Percentiles rank a stretch among this genome's conserved stretches.
phyloP scores from a whole-genome alignment of 345 rosid genomes.

The Citrus hindsii region DNA sequence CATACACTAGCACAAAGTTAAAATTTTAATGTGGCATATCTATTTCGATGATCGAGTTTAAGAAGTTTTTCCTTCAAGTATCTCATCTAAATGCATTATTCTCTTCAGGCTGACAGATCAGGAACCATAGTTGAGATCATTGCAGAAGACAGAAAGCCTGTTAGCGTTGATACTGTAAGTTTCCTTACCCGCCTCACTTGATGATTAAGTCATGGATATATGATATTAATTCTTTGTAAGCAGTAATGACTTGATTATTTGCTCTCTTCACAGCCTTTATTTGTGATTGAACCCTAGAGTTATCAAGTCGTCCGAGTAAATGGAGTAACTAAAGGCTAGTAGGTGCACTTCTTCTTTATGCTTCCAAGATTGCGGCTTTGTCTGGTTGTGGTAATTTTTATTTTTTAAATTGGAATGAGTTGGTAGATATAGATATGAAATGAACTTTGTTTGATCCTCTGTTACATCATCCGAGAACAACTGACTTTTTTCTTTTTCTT shows the following conservation, averaged over 20 bases:
- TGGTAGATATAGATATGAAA: conserved; percentile 15
- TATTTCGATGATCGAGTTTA: not conserved
- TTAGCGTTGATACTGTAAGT: conserved; percentile 67
- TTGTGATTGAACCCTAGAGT: conserved; percentile 66
- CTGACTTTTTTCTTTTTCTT: not conserved
- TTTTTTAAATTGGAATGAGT: conserved; percentile 6
- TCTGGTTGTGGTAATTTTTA: conserved; percentile 8
- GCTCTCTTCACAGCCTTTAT: conserved; percentile 55
- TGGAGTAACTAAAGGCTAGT: not conserved
- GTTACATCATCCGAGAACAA: not conserved
- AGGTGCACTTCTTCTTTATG: conserved; percentile 18
- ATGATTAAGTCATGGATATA: not conserved
- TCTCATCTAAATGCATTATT: not conserved
- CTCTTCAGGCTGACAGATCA: conserved; percentile 62
- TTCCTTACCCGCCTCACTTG: not conserved
- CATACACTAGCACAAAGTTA: not conserved
- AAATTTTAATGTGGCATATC: not conserved
- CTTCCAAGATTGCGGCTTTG: conserved; percentile 29
- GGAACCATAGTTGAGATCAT: conserved; percentile 74
- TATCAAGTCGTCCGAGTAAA: not conserved
- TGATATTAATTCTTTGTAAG: not conserved
- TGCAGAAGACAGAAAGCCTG: conserved; percentile 77
- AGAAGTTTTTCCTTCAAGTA: not conserved
- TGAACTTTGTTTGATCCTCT: not conserved
- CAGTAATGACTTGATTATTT: not conserved